Percentiles rank a stretch among this genome's conserved stretches.
These are phyloP conservation scores for Hanseniaspora gamundiae DNA, from an alignment of 1,139 yeast species.

Conservation along the genomic window DNA sequence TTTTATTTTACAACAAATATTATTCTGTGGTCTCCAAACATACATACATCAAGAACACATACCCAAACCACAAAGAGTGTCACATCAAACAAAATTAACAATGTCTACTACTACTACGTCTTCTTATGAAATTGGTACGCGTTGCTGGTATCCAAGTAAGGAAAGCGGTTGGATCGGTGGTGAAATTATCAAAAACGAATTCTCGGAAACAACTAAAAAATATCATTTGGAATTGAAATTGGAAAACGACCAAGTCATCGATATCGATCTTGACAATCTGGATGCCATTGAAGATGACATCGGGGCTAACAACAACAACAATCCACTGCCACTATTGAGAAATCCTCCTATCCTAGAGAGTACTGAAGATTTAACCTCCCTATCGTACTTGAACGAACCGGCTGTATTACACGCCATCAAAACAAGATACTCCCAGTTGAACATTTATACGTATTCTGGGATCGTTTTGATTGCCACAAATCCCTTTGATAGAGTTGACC, in stretches of 20 bases:
- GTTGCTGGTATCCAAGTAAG: conserved; percentile 94
- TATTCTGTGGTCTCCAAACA: no score
- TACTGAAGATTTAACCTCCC: conserved; percentile 85
- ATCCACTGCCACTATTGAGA: conserved; percentile 67
- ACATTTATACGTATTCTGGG: conserved; percentile 92
- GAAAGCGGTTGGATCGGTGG: conserved; percentile 88
- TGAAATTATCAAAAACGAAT: conserved; percentile 46
- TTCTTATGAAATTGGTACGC: conserved; percentile 29
- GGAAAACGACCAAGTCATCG: conserved; percentile 49
- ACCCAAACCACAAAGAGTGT: neutral
- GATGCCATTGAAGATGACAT: conserved; percentile 42
- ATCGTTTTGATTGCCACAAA: conserved; percentile 93
- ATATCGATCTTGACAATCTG: conserved; percentile 40
- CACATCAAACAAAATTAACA: neutral
- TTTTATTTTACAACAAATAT: no score
- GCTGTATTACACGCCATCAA: conserved; percentile 91
- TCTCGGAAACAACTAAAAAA: conserved; percentile 40
- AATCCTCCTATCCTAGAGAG: conserved; percentile 92
- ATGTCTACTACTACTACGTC: neutral
- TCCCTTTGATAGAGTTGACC: conserved; percentile 89
- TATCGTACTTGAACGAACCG: conserved; percentile 91
- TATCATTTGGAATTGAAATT: conserved; percentile 41
- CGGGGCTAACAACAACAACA: conserved; percentile 29
- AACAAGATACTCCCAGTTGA: conserved; percentile 76
- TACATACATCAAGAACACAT: neutral